Conservation (phyloP, 495 filamentous ascomycete species). For the Amorphotheca resinae region DNA sequence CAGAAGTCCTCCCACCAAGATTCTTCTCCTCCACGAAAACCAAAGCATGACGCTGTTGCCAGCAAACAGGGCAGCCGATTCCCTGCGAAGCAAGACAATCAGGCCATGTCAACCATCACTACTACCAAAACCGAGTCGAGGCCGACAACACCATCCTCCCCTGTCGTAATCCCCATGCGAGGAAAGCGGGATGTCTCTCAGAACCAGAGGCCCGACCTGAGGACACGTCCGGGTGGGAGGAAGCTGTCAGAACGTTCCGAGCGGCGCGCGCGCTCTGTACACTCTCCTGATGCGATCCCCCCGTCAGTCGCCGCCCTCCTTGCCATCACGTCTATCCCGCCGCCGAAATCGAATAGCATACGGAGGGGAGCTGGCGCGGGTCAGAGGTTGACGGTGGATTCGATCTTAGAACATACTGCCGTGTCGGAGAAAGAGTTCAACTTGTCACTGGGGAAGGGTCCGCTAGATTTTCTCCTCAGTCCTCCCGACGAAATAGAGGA, state of each 20-base stretch:
- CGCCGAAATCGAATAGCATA: slow-evolving; percentile 22
- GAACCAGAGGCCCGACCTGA: slow-evolving; percentile 4
- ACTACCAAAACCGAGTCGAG: slow-evolving; percentile 2
- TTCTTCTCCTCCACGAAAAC: neutral
- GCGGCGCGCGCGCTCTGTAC: slow-evolving; percentile 24
- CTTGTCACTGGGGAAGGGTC: slow-evolving; percentile 32
- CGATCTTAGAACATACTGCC: slow-evolving; percentile 34
- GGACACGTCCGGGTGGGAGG: slow-evolving; percentile 8
- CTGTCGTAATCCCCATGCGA: slow-evolving; percentile 19
- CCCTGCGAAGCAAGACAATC: slow-evolving; percentile 3
- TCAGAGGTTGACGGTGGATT: slow-evolving; percentile 35
- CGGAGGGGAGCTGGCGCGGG: slow-evolving; percentile 15
- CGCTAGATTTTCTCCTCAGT: slow-evolving; percentile 39
- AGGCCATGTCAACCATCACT: neutral
- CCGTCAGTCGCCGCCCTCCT: slow-evolving; percentile 47
- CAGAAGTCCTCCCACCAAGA: neutral
- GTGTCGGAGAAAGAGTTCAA: slow-evolving; percentile 37
- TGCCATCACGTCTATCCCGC: slow-evolving; percentile 46
- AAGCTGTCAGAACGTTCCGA: slow-evolving; percentile 1
- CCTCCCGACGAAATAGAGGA: slow-evolving; percentile 38
- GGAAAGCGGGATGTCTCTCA: slow-evolving; percentile 3
- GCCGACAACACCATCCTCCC: slow-evolving; percentile 15
- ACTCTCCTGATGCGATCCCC: slow-evolving; percentile 39
- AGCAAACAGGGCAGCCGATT: slow-evolving; percentile 5
- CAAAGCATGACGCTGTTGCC: neutral